Base-by-base conservation (phyloP, 1,284 basidiomycete species). In the Moesziomyces antarcticus region DNA sequence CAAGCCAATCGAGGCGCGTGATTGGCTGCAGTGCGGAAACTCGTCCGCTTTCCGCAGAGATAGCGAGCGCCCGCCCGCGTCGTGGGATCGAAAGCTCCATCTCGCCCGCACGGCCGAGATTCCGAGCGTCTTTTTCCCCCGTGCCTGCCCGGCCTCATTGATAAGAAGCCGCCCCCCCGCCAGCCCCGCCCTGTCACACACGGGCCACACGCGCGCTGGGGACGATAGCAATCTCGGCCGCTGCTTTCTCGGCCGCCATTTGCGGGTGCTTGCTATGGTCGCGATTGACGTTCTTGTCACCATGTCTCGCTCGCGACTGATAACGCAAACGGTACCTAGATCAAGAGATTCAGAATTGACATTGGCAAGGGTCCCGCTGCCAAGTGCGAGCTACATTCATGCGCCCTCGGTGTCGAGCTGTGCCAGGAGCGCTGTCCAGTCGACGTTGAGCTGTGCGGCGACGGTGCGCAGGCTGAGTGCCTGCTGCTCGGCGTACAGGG, bases 141-240 rank as follows among this genome's bases (percentile, higher is more conserved):
- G 25, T 1, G 5, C 25, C 25, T 7, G 25, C 25, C 8, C 25
- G 25, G 25, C 25, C 25, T 6, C 5, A 7, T 6, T 27, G 25
- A 27, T 27, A 27, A 27, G 25, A 27, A 27, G 25, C 25, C 25
- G 25, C 25, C 25, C 25, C 25, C 33, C 10, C 33, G 6, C 33
- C 33, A 2, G 6, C 3, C 8, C 33, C 13, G 6, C 3, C 8
- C 8, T 27, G 25, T 0, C 25, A 27, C 25, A 27, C 25, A 27
- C 25, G 25, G 25, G 25, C 22, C 22, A 3, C 22, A 24, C 22
- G 22, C 22, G 10, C 5, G 43, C 16, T 18, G 18, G 27, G 27
- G 20, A 18, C 11, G 57, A 67, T 67, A 61, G 64, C 64, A 43
- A 67, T 56, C 64, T 67, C 64, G 64, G 64, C 64, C 64, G 64